These are phyloP conservation scores for Paracorniculantispora psalliotae DNA, from an alignment of 2,329 filamentous ascomycete species.

Conservation along the genomic window DNA sequence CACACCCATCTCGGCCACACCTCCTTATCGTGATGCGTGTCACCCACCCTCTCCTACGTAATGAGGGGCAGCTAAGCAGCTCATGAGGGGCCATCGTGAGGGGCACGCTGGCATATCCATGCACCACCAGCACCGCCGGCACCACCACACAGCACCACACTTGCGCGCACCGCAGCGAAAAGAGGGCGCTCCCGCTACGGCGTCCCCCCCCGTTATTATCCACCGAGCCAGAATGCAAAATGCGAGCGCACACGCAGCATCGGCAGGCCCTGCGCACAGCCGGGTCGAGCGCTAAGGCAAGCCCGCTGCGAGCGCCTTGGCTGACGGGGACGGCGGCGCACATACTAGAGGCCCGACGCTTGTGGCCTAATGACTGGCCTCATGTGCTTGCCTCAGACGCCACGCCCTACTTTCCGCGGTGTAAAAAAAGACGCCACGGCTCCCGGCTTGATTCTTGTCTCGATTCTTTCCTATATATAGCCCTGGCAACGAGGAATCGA, in stretches of 20 bases:
- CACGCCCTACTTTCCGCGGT: neutral
- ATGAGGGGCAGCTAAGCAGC: constrained; percentile 3
- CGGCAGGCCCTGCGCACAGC: neutral
- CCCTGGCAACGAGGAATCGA: too few species aligned
- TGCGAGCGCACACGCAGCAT: too few species aligned
- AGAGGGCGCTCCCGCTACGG: neutral
- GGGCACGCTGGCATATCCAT: neutral
- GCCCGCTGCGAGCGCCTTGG: neutral
- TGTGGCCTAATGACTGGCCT: constrained; percentile 2
- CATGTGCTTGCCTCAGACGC: constrained; percentile 4
- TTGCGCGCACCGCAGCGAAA: neutral
- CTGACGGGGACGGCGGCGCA: neutral
- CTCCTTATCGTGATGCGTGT: neutral
- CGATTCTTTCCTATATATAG: neutral
- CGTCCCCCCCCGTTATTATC: neutral
- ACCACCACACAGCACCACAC: too few species aligned
- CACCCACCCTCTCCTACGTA: neutral
- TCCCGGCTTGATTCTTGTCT: neutral
- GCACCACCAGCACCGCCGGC: neutral
- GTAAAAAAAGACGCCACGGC: constrained; percentile 9
- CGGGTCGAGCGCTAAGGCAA: neutral
- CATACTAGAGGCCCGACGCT: constrained; percentile 6
- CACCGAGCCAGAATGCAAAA: neutral
- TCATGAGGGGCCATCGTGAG: neutral
- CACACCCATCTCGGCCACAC: too few species aligned